Evolutionary conservation across 2,329 filamentous ascomycete genomes (phyloP).

Genomic region (Colletotrichum nymphaeae): DNA sequence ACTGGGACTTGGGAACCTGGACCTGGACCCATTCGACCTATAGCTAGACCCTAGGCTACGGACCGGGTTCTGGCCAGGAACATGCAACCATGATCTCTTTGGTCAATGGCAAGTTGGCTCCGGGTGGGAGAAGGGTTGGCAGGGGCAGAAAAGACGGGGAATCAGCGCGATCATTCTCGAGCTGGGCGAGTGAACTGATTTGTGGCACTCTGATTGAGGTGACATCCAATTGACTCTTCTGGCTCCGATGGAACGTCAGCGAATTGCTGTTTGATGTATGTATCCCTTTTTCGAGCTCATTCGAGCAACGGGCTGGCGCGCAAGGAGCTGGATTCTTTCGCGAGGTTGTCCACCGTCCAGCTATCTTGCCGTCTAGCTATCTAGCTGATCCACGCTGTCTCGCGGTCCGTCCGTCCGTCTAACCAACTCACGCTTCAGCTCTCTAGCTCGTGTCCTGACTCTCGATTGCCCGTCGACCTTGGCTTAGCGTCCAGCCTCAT

Average conservation of each 20-base stretch:
- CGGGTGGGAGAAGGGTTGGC: background rate
- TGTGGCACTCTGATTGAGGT: background rate
- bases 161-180: background rate
- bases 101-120: background rate
- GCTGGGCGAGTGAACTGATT: background rate
- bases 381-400: background rate
- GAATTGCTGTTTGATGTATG: background rate
- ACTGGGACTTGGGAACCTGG: background rate
- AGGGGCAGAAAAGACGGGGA: background rate
- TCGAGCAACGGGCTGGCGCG: background rate
- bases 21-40: background rate
- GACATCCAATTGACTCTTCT: slow-evolving; percentile 18
- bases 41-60: background rate
- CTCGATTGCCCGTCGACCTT: background rate
- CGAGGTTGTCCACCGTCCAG: background rate
- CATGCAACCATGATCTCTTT: slow-evolving; percentile 19
- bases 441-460: background rate
- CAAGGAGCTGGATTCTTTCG: background rate
- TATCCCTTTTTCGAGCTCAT: background rate
- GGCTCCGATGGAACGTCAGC: slow-evolving; percentile 1
- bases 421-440: background rate
- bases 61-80: slow-evolving; percentile 16
- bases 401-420: background rate
- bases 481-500: slow-evolving; percentile 5
- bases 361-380: background rate